A percentile compares a stretch with the other conserved stretches of the same genome.
These are phyloP conservation scores for Golubevia sp. DNA, from an alignment of 1,284 basidiomycete species.

Conservation along the genomic window DNA sequence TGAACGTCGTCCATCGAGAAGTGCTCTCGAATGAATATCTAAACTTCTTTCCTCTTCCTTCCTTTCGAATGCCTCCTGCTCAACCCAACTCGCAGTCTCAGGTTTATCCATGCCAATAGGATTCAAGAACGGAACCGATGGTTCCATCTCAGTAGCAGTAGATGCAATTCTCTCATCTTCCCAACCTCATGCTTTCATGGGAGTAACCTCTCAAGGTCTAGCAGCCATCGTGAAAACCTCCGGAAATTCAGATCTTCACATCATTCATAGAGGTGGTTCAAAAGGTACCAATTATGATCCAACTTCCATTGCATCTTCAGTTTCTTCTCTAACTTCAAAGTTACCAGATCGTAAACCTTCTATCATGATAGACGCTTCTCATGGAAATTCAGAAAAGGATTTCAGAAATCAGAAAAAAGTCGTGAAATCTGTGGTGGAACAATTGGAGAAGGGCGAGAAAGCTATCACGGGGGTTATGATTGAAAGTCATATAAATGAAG, in stretches of 20 bases:
- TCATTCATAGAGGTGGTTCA: conserved; percentile 58
- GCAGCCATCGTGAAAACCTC: conserved; percentile 94
- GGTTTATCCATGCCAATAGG: conserved; percentile 65
- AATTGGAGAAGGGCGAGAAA: conserved; percentile 76
- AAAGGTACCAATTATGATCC: conserved; percentile 22
- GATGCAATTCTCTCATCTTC: conserved; percentile 57
- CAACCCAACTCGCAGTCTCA: conserved; percentile 20
- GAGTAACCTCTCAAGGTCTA: conserved; percentile 65
- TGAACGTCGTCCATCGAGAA: neutral
- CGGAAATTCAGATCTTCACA: conserved; percentile 69
- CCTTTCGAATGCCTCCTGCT: neutral
- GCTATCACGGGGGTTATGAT: conserved; percentile 95
- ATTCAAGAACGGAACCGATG: conserved; percentile 99
- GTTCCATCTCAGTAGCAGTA: conserved; percentile 66
- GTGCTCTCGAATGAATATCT: neutral
- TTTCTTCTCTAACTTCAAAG: no score
- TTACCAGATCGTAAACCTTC: no score
- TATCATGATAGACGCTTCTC: conserved; percentile 60
- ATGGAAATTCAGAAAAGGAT: conserved; percentile 59
- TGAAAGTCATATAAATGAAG: conserved; percentile 83
- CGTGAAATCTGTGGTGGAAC: conserved; percentile 74
- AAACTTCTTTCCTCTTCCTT: neutral
- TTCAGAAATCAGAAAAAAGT: conserved; percentile 64
- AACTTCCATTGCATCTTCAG: no score
- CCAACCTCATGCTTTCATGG: conserved; percentile 58